Conservation (phyloP, 1,284 basidiomycete genomes). For the Fomitopsis schrenkii region DNA sequence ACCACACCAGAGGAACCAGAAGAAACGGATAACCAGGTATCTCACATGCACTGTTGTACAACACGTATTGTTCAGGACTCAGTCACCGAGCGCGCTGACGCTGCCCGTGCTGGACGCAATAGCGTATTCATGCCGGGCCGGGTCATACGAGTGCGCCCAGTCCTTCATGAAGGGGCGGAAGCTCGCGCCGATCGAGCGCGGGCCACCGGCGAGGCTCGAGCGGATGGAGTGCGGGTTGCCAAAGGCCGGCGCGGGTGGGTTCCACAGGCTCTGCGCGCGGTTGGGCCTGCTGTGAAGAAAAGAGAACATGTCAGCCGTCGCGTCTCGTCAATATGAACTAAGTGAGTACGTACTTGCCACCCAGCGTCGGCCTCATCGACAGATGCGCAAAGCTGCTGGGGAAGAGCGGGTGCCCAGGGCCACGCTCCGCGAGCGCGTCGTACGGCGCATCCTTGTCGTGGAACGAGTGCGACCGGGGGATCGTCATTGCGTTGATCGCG, state of each 20-base stretch:
- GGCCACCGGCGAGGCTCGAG: constrained; percentile 4
- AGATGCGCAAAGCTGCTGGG: constrained; percentile 56
- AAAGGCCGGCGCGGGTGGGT: constrained; percentile 26
- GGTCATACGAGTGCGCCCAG: constrained; percentile 32
- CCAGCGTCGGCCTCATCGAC: constrained; percentile 51
- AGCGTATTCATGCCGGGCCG: constrained; percentile 31
- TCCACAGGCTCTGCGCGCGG: constrained; percentile 23
- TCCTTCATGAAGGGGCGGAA: constrained; percentile 20
- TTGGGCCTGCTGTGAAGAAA: not conserved
- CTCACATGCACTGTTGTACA: not conserved
- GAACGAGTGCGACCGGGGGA: constrained; percentile 4
- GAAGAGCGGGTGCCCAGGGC: constrained; percentile 62
- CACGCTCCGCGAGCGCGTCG: constrained; percentile 41
- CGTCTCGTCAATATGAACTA: not conserved
- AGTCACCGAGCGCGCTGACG: constrained; percentile 16
- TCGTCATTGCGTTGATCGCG: constrained; percentile 6
- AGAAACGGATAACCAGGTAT: not conserved
- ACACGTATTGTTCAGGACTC: not conserved
- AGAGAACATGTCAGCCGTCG: not conserved
- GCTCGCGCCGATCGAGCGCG: not conserved
- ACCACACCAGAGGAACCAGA: not conserved
- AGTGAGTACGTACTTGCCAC: constrained; percentile 40
- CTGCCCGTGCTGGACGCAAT: constrained; percentile 31
- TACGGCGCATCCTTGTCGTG: constrained; percentile 21
- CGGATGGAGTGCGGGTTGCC: constrained; percentile 23